Base-by-base conservation (phyloP, 257 asterid species). In the Salvia splendens region DNA sequence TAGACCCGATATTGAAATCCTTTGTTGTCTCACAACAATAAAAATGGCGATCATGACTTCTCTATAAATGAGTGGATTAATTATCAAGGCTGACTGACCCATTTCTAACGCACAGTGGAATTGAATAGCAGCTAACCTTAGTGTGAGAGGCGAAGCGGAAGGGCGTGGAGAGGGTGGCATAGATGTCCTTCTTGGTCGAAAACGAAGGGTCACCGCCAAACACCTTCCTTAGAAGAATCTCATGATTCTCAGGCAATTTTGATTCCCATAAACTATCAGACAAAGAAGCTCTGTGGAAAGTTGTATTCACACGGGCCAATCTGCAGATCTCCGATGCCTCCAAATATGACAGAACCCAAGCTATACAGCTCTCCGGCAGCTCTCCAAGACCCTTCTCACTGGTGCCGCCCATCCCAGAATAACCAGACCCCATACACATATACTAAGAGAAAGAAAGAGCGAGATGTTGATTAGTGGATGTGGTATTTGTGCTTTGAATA, bases 311-410 rank as follows among this genome's bases (percentile, higher is more conserved):
- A 28, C 76, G 15, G 3, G 84, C 79, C 52, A 75, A 45, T 61
- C 75, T 73, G 45, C 83, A 83, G 14, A 85, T 81, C 56, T 83
- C 78, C 10, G 48, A 42, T 8, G 87, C 72, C 1, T 79, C 74
- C 0, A 85, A 46, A 55, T 36, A 51, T 2, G 81, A 53, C 41
- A 83, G 84, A 28, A 85, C 47, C 70, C 70, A 71, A 41, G 92
- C 92, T 49, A 85, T 71, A 41, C 89, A 85, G 65, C 75, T 75
- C 59, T 85, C 92, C 12, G 92, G 87, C 43, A 85, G 72, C 66
- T 83, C 89, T 20, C 65, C 82, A 1, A 85, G 71, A 3, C 80
- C 71, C 42, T 8, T 5, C 2, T 28, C 54, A 10, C 14, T 4
- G 12, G 45, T 63, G 16, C 20, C 61, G 17, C 68, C 51, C 6